Evolutionary conservation across 2,329 filamentous ascomycete species (phyloP).

Genomic region (Colletotrichum paranaense): DNA sequence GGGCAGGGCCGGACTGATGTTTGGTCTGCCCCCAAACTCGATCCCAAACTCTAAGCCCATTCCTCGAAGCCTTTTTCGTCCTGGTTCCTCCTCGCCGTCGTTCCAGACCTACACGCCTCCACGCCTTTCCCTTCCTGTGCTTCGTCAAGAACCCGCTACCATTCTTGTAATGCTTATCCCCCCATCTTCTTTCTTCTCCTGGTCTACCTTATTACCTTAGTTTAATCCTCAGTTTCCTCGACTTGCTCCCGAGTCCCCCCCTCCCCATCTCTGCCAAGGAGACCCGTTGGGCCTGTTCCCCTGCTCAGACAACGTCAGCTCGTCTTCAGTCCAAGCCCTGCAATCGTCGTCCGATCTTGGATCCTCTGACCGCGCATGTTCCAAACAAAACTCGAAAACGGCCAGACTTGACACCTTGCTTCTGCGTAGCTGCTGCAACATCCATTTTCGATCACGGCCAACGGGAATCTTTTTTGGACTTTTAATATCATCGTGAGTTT

Average conservation of each 20-base stretch:
- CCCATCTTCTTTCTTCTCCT: not conserved
- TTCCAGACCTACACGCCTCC: not conserved
- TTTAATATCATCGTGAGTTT: not conserved
- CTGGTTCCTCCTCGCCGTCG: not conserved
- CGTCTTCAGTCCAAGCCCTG: not conserved
- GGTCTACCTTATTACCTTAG: not conserved
- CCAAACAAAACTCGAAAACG: not conserved
- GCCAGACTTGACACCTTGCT: not conserved
- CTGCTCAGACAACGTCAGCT: not conserved
- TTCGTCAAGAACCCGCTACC: not conserved
- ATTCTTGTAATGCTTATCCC: conserved; percentile 1
- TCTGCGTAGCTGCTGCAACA: not conserved
- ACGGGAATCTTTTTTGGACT: too few species aligned
- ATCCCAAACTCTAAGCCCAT: conserved; percentile 2
- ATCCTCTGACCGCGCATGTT: not conserved
- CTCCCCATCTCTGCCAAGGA: not conserved
- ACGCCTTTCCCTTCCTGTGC: not conserved
- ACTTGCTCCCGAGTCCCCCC: too few species aligned
- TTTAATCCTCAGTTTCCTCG: not conserved
- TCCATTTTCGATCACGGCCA: not conserved
- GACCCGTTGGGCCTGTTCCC: not conserved
- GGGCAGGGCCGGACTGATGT: not conserved
- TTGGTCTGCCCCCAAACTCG: not conserved
- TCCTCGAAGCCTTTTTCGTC: conserved; percentile 1
- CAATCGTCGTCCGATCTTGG: not conserved